Evolutionary conservation across 2,329 filamentous ascomycete species (phyloP).

Genomic region (Blastomyces silverae): DNA sequence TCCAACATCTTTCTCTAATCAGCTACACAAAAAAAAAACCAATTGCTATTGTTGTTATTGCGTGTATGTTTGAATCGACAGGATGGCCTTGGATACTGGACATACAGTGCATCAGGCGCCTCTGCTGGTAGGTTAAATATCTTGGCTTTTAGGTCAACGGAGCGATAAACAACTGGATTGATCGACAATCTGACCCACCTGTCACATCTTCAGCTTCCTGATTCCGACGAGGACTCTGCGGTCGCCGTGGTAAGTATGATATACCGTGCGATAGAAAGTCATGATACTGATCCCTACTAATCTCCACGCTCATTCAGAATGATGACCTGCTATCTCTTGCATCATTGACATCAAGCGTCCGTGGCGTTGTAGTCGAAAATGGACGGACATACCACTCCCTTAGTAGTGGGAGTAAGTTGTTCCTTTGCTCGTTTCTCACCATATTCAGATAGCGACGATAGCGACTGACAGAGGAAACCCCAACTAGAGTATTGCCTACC

Average conservation of each 20-base stretch:
- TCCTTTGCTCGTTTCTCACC: neutral
- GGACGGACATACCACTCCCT: constrained; percentile 27
- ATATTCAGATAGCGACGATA: neutral
- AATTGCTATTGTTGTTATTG: neutral
- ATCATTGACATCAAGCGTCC: constrained; percentile 5
- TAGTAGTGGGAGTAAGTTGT: constrained; percentile 13
- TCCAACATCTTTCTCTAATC: no score
- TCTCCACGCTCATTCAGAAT: neutral
- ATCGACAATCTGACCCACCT: neutral
- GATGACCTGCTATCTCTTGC: constrained; percentile 1
- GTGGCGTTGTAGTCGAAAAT: constrained; percentile 18
- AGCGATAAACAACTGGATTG: neutral
- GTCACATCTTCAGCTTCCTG: neutral
- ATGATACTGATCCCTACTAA: neutral
- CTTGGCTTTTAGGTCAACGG: neutral
- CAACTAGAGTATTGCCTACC: constrained; percentile 17
- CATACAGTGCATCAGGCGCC: neutral
- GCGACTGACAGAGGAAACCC: neutral
- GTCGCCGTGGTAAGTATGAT: constrained; percentile 4
- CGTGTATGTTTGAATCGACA: neutral
- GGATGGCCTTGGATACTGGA: neutral
- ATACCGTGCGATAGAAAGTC: neutral
- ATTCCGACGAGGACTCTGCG: constrained; percentile 13
- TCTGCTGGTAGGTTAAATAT: neutral
- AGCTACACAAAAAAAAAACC: no score